Evolutionary conservation across 2,329 filamentous ascomycete species (phyloP), one percentile per base, ranked within the genome.

Genomic region (Monosporascus sp.): DNA sequence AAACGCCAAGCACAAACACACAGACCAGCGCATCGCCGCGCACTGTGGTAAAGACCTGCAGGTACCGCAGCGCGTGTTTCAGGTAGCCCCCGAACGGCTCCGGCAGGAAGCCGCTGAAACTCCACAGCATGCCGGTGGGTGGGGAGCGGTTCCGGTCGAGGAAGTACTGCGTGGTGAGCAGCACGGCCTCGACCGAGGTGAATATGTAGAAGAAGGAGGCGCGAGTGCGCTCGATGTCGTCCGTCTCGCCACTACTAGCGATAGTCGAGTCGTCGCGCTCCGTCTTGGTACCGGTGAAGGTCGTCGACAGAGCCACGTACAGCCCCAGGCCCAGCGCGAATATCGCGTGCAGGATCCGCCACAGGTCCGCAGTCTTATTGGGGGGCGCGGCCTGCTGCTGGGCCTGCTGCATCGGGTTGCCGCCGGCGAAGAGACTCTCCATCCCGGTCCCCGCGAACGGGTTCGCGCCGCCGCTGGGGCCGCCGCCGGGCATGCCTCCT

Each of bases 141-240:
- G 81, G 80, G 46, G 79, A 66, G 39, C 73, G 68, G 24, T 79
- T 79, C 60, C 81, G 82, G 61, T 90, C 87, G 49, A 90, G 65
- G 60, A 90, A 83, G 66, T 87, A 89, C 24, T 88, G 77, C 31
- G 81, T 84, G 1, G 83, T 87, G 58, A 93, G 82, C 57, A 93
- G 74, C 50, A 89, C 67, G 11, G 89, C 78, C 72, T 94, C 88
- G 35, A 83, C 85, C 0, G 88, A 90, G 6, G 88, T 85, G 66
- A 93, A 94, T n/a, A 88, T 79, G 75, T 85, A 90, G 70, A 93
- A 91, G 70, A 91, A 86, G 56, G 78, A 76, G 46, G 74, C 74
- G 41, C 75, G 66, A 37, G 69, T 65, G 52, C 66, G 65, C 49
- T 68, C 68, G 50, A 72, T 60, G 52, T 65, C 56, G 53, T 63